A percentile compares a stretch with the other conserved stretches of the same genome.
phyloP scores from a whole-genome alignment of 495 filamentous ascomycete genomes.

The Penicillium verhagenii region DNA sequence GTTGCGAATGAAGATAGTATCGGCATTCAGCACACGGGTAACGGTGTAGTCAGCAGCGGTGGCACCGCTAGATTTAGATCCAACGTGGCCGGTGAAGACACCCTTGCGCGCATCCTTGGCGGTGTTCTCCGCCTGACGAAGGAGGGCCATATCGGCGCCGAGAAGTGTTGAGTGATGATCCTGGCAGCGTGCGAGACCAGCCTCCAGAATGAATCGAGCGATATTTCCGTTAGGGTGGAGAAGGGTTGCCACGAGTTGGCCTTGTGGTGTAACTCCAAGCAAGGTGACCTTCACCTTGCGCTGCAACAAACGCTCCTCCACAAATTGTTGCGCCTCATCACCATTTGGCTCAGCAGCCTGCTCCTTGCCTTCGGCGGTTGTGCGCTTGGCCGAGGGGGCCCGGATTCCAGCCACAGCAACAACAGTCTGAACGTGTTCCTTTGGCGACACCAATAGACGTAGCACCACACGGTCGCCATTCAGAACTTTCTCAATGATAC shows the following conservation, averaged over 20 bases:
- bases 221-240: slow-evolving; percentile 90
- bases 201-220: slow-evolving; percentile 80
- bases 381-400: slow-evolving; percentile 80
- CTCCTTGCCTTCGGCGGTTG: slow-evolving; percentile 71
- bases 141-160: slow-evolving; percentile 76
- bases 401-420: slow-evolving; percentile 87
- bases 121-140: slow-evolving; percentile 83
- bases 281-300: slow-evolving; percentile 77
- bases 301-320: slow-evolving; percentile 81
- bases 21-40: slow-evolving; percentile 79
- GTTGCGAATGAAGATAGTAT: slow-evolving; percentile 81
- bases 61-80: slow-evolving; percentile 51
- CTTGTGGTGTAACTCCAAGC: slow-evolving; percentile 82
- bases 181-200: slow-evolving; percentile 85
- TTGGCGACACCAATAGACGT: slow-evolving; percentile 72
- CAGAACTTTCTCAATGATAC: slow-evolving; percentile 82
- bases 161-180: slow-evolving; percentile 92
- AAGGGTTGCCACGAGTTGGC: slow-evolving; percentile 75
- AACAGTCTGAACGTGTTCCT: slow-evolving; percentile 80
- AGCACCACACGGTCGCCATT: slow-evolving; percentile 86
- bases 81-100: slow-evolving; percentile 74
- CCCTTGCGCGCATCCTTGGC: slow-evolving; percentile 74
- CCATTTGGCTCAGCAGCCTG: slow-evolving; percentile 85
- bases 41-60: slow-evolving; percentile 76
- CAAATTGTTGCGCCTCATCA: slow-evolving; percentile 79